phyloP scores from a whole-genome alignment of 2,329 filamentous ascomycete species.

The Orbilia blumenaviensis region DNA sequence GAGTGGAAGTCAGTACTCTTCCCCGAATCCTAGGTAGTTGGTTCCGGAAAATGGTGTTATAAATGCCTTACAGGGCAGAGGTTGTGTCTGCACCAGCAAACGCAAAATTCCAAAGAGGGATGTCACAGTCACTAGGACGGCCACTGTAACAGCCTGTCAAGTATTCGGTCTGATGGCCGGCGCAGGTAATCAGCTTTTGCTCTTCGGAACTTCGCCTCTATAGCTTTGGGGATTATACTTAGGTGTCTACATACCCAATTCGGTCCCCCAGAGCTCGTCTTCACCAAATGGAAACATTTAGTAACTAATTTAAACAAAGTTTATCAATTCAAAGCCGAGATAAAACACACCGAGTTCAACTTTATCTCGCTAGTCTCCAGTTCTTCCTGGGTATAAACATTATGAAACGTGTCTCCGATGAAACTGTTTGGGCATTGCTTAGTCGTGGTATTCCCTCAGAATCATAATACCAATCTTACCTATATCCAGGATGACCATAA shows the following conservation, averaged over 20 bases:
- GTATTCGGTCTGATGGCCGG: slow-evolving; percentile 26
- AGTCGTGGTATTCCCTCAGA: not conserved
- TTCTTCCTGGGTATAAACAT: slow-evolving; percentile 27
- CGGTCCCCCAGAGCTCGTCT: slow-evolving; percentile 46
- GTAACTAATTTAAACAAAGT: no score
- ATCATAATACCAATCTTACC: slow-evolving; percentile 3
- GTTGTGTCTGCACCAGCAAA: slow-evolving; percentile 31
- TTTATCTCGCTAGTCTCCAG: slow-evolving; percentile 24
- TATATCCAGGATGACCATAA: slow-evolving; percentile 31
- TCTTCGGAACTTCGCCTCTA: not conserved
- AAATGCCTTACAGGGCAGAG: slow-evolving; percentile 20
- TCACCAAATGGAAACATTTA: not conserved
- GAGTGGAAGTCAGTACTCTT: not conserved
- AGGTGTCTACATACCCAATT: slow-evolving; percentile 31
- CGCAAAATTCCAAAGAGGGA: slow-evolving; percentile 42
- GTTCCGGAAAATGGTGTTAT: not conserved
- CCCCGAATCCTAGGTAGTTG: not conserved
- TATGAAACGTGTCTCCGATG: slow-evolving; percentile 29
- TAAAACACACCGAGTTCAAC: slow-evolving; percentile 28
- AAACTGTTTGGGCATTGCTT: not conserved
- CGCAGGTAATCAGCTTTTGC: not conserved
- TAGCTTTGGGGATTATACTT: not conserved
- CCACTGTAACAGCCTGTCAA: slow-evolving; percentile 41
- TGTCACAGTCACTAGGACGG: slow-evolving; percentile 23
- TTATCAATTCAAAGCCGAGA: no score